A percentile compares a stretch with the other conserved stretches of the same genome.
Evolutionary conservation across 1,284 basidiomycete species (phyloP).

Genomic region (Rhodofomes roseus): DNA sequence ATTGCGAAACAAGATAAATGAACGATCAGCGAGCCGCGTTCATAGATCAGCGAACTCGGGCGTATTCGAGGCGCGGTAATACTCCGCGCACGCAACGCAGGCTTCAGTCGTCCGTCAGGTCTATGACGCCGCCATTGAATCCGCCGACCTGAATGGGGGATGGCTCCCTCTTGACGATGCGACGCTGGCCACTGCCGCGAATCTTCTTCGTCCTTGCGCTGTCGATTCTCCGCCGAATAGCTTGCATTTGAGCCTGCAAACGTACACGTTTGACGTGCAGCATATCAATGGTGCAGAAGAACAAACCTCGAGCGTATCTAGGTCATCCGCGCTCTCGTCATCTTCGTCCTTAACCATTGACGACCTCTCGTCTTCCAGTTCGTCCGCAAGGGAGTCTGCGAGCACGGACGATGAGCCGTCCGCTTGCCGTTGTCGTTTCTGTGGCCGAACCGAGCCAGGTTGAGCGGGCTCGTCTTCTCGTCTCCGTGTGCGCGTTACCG

Average conservation of each 20-base stretch:
- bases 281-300: neutral
- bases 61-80: no score
- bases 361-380: neutral
- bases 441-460: neutral
- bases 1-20: no score
- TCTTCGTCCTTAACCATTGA: neutral
- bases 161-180: neutral
- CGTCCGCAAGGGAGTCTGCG: no score
- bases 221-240: neutral
- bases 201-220: neutral
- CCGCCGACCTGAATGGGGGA: neutral
- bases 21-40: no score
- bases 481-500: no score
- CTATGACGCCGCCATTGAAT: neutral
- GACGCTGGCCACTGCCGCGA: no score
- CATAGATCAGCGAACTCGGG: no score
- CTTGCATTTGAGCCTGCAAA: neutral
- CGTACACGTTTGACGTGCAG: no score
- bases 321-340: neutral
- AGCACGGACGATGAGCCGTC: no score
- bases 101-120: constrained; percentile 1
- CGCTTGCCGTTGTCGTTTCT: no score
- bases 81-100: no score
- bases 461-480: no score
- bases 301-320: neutral